Conservation (phyloP, 345 rosid genomes). For the Syzygium aqueum region DNA sequence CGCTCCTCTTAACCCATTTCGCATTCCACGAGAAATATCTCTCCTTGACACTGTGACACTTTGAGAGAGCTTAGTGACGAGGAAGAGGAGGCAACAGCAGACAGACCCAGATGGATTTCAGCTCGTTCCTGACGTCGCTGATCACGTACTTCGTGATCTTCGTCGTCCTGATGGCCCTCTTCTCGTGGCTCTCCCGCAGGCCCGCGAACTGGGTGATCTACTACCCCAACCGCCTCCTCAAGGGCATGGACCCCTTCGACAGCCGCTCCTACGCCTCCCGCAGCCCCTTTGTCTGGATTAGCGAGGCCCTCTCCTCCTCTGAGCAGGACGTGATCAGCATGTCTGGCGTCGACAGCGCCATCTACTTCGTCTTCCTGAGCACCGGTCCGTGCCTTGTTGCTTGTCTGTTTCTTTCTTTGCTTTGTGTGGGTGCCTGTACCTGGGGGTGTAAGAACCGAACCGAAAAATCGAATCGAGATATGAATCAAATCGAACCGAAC, state of each 20-base stretch:
- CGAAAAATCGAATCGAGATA: too few species aligned
- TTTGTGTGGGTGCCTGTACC: background rate
- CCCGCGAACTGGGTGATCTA: constrained; percentile 59
- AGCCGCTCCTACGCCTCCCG: constrained; percentile 33
- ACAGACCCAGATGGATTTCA: constrained; percentile 47
- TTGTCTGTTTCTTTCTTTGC: background rate
- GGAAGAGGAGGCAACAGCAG: background rate
- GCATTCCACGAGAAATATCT: background rate
- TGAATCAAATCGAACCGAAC: too few species aligned
- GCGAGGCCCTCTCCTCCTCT: constrained; percentile 46
- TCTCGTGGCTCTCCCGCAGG: constrained; percentile 56
- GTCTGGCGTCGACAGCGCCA: constrained; percentile 88
- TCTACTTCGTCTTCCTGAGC: constrained; percentile 83
- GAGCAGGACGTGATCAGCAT: constrained; percentile 55
- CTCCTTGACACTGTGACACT: background rate
- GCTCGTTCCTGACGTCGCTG: constrained; percentile 70
- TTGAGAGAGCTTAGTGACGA: background rate
- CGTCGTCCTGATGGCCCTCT: constrained; percentile 54
- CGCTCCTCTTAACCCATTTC: background rate
- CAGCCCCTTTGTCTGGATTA: constrained; percentile 70
- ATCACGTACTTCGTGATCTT: constrained; percentile 62
- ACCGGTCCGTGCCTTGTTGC: constrained; percentile 33
- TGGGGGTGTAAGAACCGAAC: too few species aligned
- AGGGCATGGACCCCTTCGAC: constrained; percentile 63
- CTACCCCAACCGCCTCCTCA: constrained; percentile 78